Conservation (phyloP, 2,329 filamentous ascomycete genomes). For the Hypoxylon sp. region DNA sequence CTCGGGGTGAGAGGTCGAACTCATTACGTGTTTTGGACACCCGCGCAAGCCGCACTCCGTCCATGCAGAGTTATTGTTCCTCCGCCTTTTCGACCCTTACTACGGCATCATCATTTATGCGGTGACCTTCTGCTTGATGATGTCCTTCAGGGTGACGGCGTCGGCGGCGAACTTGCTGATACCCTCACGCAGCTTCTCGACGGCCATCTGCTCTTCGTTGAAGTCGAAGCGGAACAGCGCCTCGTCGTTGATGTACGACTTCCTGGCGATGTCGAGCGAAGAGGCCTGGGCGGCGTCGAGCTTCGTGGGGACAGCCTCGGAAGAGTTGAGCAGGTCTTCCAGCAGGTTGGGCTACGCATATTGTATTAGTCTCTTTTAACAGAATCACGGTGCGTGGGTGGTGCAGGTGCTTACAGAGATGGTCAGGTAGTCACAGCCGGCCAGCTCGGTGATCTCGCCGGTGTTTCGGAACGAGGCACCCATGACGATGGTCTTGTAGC, state of each 20-base stretch:
- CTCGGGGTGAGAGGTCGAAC: conserved; percentile 12
- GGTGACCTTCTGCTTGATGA: conserved; percentile 84
- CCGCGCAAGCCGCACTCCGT: conserved; percentile 12
- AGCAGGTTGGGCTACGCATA: conserved; percentile 79
- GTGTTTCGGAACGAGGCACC: conserved; percentile 96
- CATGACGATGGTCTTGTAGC: conserved; percentile 99
- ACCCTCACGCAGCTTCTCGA: conserved; percentile 98
- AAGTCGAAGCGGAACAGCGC: conserved; percentile 95
- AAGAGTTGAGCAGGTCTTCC: conserved; percentile 90
- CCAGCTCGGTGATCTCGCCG: conserved; percentile 97
- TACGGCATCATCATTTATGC: conserved; percentile 46
- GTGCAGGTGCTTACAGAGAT: conserved; percentile 75
- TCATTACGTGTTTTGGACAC: conserved; percentile 22
- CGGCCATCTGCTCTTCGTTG: conserved; percentile 99
- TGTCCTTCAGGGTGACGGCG: conserved; percentile 90
- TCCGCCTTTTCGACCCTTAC: background rate
- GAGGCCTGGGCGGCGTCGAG: conserved; percentile 74
- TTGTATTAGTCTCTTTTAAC: conserved; percentile 5
- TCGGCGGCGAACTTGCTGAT: conserved; percentile 99
- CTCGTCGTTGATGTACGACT: conserved; percentile 90
- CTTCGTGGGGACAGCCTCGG: conserved; percentile 86
- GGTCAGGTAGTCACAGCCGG: conserved; percentile 98
- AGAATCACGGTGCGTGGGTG: background rate
- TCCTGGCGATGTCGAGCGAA: conserved; percentile 82
- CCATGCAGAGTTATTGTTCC: conserved; percentile 7